Evolutionary conservation across 2,329 filamentous ascomycete species (phyloP), one percentile per base, ranked within the genome.

Genomic region (Aspergillus sojae): DNA sequence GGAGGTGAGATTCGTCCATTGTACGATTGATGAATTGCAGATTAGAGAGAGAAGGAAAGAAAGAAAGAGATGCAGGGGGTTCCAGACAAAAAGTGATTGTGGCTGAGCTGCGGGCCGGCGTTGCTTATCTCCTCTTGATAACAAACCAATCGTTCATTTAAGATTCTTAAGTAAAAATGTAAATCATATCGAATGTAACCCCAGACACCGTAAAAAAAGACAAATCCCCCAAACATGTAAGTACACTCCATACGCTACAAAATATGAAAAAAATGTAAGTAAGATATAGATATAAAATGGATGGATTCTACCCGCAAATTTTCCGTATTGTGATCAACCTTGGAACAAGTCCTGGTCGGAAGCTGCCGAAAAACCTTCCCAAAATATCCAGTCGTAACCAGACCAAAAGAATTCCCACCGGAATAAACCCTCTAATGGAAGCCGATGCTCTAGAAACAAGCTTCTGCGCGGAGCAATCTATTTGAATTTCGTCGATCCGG

Each of bases 1-100:
- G 71, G 36, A 74, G 56, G 58, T 73, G 71, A 45, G 52, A 60
- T 39, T 75, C 71, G 56, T 74, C 71, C 72, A 75, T 72, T 39
- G 36, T 39, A 32, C 3, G 52, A 23, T 23, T 36, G 30, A 39
- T 39, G 7, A 16, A 9, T 11, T 53, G 30, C 21, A 36, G 52
- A 19, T 23, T 14, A 32, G 7, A 26, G 23, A 26, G 19, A 9
- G 30, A 32, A 54, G 5, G 11, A 19, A 36, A 23, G 10, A 16
- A 16, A 39, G 14, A 21, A 6, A 34, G 50, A 12, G 23, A 39
- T 34, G 32, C 30, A 32, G 45, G 30, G 30, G 32, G 32, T 32
- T 28, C 11, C 7, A n/a, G 39, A 41, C 39, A 41, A 41, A 41
- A n/a, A 9, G 39, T n/a, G 23, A 14, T 26, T 28, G 45, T 26